phyloP scores from a whole-genome alignment of 176 grass and related monocot species.

The Rhipidocladum racemiflorum region DNA sequence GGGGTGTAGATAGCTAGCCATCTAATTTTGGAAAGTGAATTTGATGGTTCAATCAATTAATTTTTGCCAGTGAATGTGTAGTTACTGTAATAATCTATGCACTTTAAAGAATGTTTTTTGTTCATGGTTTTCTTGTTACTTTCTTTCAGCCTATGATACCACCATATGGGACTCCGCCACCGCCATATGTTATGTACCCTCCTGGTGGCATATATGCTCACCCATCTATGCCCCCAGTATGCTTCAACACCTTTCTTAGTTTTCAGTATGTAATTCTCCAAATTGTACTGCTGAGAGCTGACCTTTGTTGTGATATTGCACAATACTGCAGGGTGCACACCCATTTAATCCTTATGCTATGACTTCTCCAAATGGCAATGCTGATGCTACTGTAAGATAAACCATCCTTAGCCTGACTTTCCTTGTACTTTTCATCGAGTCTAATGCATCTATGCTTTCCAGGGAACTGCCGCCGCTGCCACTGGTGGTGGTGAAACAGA shows the following conservation, averaged over 20 bases:
- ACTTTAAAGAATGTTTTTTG: not conserved
- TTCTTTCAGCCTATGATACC: constrained; percentile 75
- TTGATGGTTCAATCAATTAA: constrained; percentile 7
- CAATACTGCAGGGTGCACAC: constrained; percentile 62
- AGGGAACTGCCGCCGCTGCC: constrained; percentile 34
- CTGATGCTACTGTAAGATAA: constrained; percentile 73
- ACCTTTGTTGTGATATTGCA: constrained; percentile 24
- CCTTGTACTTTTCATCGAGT: constrained; percentile 19
- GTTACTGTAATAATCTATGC: not conserved
- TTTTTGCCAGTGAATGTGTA: not conserved
- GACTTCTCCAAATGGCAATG: constrained; percentile 63
- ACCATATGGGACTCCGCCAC: constrained; percentile 69
- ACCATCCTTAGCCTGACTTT: not conserved
- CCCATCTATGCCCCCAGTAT: constrained; percentile 82
- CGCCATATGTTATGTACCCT: constrained; percentile 90
- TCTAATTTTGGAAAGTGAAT: constrained; percentile 16
- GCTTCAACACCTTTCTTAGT: not conserved
- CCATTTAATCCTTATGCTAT: constrained; percentile 79
- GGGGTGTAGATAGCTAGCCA: not conserved
- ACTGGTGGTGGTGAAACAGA: constrained; percentile 49
- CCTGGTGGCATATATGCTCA: constrained; percentile 91
- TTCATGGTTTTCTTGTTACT: constrained; percentile 18
- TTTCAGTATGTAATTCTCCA: not conserved
- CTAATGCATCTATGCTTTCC: constrained; percentile 44
- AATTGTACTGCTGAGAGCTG: constrained; percentile 24